These are phyloP conservation scores for Psilocybe sp. DNA, from an alignment of 768 basidiomycete genomes.

Conservation along the genomic window DNA sequence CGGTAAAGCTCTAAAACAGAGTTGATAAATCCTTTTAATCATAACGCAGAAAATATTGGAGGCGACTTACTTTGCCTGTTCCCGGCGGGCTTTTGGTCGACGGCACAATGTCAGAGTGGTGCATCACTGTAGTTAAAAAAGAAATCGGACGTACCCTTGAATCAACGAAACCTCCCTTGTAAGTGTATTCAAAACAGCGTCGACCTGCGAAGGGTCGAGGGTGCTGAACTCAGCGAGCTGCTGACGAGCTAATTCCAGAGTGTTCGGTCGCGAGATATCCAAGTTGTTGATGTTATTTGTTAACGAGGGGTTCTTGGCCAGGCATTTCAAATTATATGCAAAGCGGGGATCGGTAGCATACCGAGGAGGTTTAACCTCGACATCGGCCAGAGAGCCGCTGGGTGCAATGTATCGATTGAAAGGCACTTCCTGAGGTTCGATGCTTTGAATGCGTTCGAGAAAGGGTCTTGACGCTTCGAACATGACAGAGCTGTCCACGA, in stretches of 20 bases:
- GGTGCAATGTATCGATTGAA: constrained; percentile 49
- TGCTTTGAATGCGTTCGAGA: constrained; percentile 49
- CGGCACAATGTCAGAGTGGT: neutral
- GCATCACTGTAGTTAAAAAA: neutral
- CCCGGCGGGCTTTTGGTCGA: constrained; percentile 7
- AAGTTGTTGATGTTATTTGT: constrained; percentile 32
- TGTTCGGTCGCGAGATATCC: constrained; percentile 34
- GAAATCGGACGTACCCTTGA: constrained; percentile 52
- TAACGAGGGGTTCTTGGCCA: constrained; percentile 36
- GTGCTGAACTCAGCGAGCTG: constrained; percentile 43
- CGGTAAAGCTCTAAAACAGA: constrained; percentile 55
- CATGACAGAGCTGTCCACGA: constrained; percentile 64
- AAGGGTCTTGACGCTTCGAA: constrained; percentile 69
- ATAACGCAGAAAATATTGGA: neutral
- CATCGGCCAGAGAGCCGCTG: constrained; percentile 33
- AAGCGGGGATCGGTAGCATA: constrained; percentile 57
- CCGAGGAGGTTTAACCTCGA: constrained; percentile 47
- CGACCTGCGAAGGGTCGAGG: constrained; percentile 68
- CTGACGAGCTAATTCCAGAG: constrained; percentile 42
- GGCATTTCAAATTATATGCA: constrained; percentile 47
- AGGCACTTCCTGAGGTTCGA: constrained; percentile 55
- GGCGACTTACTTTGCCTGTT: constrained; percentile 11
- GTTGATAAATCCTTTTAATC: neutral
- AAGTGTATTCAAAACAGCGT: constrained; percentile 62
- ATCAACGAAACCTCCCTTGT: constrained; percentile 63